Conservation (phyloP, 1,284 basidiomycete genomes). For the Grifola frondosa region DNA sequence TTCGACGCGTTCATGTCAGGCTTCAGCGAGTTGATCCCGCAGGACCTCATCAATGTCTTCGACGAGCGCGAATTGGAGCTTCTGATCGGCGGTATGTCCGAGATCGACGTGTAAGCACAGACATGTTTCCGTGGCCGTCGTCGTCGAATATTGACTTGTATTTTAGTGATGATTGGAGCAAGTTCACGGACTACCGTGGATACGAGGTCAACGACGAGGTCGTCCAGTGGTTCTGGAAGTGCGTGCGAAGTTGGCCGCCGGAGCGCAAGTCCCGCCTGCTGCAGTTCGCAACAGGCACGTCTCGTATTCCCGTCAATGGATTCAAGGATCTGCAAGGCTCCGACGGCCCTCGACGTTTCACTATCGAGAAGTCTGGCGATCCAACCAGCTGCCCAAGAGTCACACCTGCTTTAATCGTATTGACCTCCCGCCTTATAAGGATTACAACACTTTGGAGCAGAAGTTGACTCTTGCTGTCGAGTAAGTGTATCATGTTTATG, state of each 20-base stretch:
- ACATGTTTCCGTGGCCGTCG: neutral
- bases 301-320: conserved; percentile 96
- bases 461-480: conserved; percentile 91
- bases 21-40: conserved; percentile 92
- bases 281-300: conserved; percentile 98
- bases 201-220: conserved; percentile 91
- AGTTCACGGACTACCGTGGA: conserved; percentile 83
- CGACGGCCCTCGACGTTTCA: conserved; percentile 93
- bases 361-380: conserved; percentile 96
- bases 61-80: conserved; percentile 97
- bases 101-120: conserved; percentile 87
- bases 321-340: conserved; percentile 99
- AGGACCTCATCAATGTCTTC: conserved; percentile 95
- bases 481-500: conserved; percentile 43
- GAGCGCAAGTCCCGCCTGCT: conserved; percentile 93
- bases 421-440: conserved; percentile 90
- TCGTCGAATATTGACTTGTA: conserved; percentile 5
- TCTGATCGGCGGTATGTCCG: conserved; percentile 97
- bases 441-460: conserved; percentile 86
- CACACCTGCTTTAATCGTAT: conserved; percentile 92
- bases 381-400: conserved; percentile 86
- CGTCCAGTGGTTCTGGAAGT: conserved; percentile 99
- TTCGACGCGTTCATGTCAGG: conserved; percentile 96
- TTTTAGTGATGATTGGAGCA: conserved; percentile 79
- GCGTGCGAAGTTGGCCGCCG: conserved; percentile 92